Percentiles rank a stretch among this genome's conserved stretches.
These are phyloP conservation scores for Beauveria sp. DNA, from an alignment of 2,329 filamentous ascomycete species.

Conservation along the genomic window DNA sequence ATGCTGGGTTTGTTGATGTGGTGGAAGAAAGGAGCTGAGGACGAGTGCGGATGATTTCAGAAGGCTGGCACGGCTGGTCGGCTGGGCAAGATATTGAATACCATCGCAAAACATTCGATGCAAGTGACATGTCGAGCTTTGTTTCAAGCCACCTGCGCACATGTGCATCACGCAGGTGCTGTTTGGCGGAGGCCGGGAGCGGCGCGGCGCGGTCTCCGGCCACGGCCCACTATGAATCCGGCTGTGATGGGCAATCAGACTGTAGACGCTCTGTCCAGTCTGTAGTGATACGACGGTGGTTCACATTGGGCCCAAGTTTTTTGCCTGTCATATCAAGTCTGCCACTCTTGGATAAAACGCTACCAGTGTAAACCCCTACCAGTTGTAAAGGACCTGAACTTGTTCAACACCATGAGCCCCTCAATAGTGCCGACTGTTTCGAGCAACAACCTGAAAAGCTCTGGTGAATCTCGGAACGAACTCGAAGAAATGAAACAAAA, in stretches of 20 bases:
- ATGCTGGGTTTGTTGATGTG: conserved; percentile 18
- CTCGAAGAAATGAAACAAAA: neutral
- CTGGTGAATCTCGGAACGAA: neutral
- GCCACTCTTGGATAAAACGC: neutral
- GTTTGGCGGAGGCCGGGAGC: neutral
- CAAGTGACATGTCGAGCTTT: neutral
- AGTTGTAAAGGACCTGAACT: neutral
- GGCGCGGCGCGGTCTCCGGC: neutral
- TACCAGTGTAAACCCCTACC: neutral
- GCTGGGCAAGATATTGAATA: neutral
- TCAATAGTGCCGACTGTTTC: neutral
- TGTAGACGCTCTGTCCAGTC: neutral
- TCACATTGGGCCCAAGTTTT: neutral
- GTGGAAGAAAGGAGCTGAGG: neutral
- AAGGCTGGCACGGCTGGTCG: neutral
- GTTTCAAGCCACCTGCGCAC: neutral
- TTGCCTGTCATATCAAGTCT: neutral
- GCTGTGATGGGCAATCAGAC: neutral
- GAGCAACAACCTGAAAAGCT: neutral
- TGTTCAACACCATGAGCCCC: neutral
- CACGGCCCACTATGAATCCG: neutral
- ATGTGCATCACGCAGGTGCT: neutral
- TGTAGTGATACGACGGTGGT: neutral
- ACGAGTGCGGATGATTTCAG: neutral
- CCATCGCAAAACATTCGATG: rapidly evolving